Conservation (phyloP, 768 basidiomycete species). For the Termitomyces sp. region DNA sequence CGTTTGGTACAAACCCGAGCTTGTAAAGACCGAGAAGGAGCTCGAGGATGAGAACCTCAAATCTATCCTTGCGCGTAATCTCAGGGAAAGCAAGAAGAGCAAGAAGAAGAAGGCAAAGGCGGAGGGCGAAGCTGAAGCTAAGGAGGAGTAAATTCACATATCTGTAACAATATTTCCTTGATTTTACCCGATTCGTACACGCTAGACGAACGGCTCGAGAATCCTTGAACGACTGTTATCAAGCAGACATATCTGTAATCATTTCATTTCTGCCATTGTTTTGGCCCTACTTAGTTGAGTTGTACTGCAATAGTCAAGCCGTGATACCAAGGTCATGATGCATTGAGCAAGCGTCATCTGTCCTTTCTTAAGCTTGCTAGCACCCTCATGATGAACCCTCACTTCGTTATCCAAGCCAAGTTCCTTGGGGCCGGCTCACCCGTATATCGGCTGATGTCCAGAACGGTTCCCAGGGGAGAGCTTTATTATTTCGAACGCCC, state of each 20-base stretch:
- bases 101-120: slow-evolving; percentile 77
- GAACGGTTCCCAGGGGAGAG: too few relatives aligned
- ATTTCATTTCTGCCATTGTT: too few relatives aligned
- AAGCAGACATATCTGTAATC: not conserved
- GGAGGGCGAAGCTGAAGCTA: slow-evolving; percentile 36
- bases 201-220: not conserved
- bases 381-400: too few relatives aligned
- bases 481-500: not conserved
- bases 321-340: too few relatives aligned
- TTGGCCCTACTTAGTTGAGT: too few relatives aligned
- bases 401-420: too few relatives aligned
- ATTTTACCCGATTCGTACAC: not conserved
- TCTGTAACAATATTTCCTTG: slow-evolving; percentile 3
- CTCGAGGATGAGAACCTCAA: slow-evolving; percentile 87
- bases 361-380: too few relatives aligned
- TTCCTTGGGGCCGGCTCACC: too few relatives aligned
- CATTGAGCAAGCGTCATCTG: too few relatives aligned
- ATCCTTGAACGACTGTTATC: not conserved
- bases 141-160: slow-evolving; percentile 16
- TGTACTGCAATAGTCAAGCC: too few relatives aligned
- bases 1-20: slow-evolving; percentile 88
- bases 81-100: slow-evolving; percentile 90
- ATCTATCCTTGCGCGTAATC: slow-evolving; percentile 65
- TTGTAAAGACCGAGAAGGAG: slow-evolving; percentile 86
- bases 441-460: too few relatives aligned